Evolutionary conservation across 129 eudicot species (phyloP), one percentile per base, ranked within the genome.

Genomic region (Escallonia herrerae): DNA sequence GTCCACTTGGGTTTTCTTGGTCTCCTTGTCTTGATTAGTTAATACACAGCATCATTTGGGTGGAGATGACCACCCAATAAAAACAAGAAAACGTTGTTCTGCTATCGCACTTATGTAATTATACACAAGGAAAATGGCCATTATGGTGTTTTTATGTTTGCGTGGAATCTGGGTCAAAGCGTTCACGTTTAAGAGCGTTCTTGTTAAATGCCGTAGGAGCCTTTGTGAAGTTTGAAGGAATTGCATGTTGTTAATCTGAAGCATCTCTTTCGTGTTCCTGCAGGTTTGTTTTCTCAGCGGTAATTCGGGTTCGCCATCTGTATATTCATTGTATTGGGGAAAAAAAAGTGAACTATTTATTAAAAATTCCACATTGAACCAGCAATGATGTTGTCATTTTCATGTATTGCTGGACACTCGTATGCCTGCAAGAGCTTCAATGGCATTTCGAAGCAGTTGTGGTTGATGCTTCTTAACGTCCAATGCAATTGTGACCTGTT

Each of bases 261-360:
- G 74, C 65, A 55, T 81, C 80, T 90, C 69, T 86, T 73, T 75
- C 83, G 80, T 80, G 72, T 91, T 85, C 77, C 81, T 84, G 95
- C 95, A 91, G 97, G 88, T 76, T 74, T 84, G 60, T 81, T 78
- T 68, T 67, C 65, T 78, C 65, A 78, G 76, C 65, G 81, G 76
- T 87, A 78, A 67, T 80, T 68, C 69, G 56, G 73, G 73, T 76
- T 66, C 62, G 69, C 67, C 71, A 56, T 65, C 74, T 66, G 84
- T 83, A 70, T 56, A 81, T 47, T 66, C 71, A 47, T 59, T 72
- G 72, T 66, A 56, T 74, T 62, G 46, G n/a, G n/a, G 13, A 62
- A 73, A 63, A 61, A 65, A n/a, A 63, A 40, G 56, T 49, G 44
- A 50, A 47, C 47, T 48, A 54, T 61, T 7, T 42, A 11, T 38